Evolutionary conservation across 768 basidiomycete species (phyloP).

Genomic region (Trametes cubensis): DNA sequence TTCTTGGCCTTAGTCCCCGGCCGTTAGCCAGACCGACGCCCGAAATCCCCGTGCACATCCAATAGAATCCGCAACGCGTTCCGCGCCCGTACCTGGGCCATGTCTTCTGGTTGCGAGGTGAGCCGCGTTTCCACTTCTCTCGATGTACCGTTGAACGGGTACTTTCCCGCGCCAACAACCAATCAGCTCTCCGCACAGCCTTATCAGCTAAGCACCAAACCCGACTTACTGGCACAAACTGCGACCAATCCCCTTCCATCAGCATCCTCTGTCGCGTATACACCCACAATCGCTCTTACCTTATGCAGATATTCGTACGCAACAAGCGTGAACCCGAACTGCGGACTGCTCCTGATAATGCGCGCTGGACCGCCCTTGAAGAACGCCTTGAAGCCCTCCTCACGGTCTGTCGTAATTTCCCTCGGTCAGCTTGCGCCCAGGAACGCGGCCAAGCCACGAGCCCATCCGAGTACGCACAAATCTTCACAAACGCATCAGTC

Average conservation of each 20-base stretch:
- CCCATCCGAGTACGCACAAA: constrained; percentile 56
- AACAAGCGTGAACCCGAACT: constrained; percentile 93
- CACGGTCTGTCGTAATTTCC: constrained; percentile 55
- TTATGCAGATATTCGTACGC: constrained; percentile 76
- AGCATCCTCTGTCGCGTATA: constrained; percentile 21
- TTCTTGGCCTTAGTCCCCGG: background rate
- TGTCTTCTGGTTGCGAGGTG: constrained; percentile 74
- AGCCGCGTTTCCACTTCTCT: constrained; percentile 70
- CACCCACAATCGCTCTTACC: constrained; percentile 45
- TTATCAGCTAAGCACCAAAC: constrained; percentile 18
- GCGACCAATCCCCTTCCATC: constrained; percentile 23
- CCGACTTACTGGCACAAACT: constrained; percentile 31
- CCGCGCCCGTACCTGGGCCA: constrained; percentile 86
- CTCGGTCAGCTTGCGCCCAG: background rate
- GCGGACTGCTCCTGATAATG: constrained; percentile 83
- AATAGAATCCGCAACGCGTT: constrained; percentile 93
- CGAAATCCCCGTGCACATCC: constrained; percentile 88
- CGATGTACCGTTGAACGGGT: constrained; percentile 77
- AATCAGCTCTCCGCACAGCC: constrained; percentile 26
- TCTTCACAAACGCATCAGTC: constrained; percentile 85
- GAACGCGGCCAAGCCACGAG: background rate
- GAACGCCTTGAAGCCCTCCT: constrained; percentile 87
- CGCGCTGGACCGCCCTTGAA: constrained; percentile 94
- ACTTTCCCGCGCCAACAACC: constrained; percentile 47
- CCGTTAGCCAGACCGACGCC: constrained; percentile 28